Evolutionary conservation across 331 rosid genomes (phyloP), one percentile per base, ranked within the genome.

Genomic region (Cydonia oblonga): DNA sequence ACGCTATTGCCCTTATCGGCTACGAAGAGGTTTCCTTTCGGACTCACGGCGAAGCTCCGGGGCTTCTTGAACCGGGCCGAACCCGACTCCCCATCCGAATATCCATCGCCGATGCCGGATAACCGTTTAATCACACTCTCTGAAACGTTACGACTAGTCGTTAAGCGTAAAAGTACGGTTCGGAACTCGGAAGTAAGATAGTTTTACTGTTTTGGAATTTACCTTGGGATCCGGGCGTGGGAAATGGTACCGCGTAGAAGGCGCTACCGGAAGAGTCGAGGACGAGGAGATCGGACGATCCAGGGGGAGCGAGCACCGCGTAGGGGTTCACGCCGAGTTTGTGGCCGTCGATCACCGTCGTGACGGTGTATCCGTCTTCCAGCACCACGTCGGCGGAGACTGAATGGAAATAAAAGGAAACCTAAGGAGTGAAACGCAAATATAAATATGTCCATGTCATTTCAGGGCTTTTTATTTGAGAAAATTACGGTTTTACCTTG

Each of bases 271-370:
- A 4, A 3, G 76, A 74, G 74, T 89, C 96, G 3, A 91, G 97
- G 12, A 91, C 24, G 28, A 89, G 23, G 38, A 91, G 80, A 81
- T 91, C 90, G 64, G 91, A 82, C 13, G 86, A 89, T 30, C 74
- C 73, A 29, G 84, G 84, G 42, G 40, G 79, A 56, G 80, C 79
- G 10, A 89, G 80, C 32, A 84, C 71, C 18, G 82, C 12, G 51
- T 22, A 32, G 0, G 91, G 92, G 52, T 82, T 78, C 22, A 91
- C 54, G 2, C 35, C 24, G 67, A 79, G 72, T 77, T 87, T 89
- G 87, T 87, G 72, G 63, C 97, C 97, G 75, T 87, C 82, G 85
- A 89, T 72, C 44, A 85, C 22, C 24, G 97, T 90, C 78, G 79
- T 71, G 56, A 90, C 80, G 0, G 87, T 71, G 82, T 82, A 90